Base-by-base conservation (phyloP, 2,329 filamentous ascomycete genomes). In the Tympanopsis confertula region DNA sequence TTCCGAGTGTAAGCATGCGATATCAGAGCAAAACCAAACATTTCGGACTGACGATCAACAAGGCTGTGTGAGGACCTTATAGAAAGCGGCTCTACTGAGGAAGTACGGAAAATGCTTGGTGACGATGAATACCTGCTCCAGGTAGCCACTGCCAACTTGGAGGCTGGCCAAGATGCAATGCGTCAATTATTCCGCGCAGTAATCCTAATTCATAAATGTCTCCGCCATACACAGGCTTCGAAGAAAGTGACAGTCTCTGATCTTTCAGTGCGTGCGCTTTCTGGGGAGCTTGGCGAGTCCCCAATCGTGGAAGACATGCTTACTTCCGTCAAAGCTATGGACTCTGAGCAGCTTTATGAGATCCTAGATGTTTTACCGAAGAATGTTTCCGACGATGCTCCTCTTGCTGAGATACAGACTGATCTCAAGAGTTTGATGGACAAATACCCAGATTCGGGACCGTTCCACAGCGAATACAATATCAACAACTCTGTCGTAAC, bases 401-500 rank as follows among this genome's bases (percentile, higher is more conserved):
- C 10, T 12, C 7, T 33, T 10, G 19, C 39, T 20, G 39, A 45
- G 13, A 46, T 59, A 14, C 44, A 49, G 36, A 30, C 45, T 17
- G 47, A 56, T 19, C 45, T 63, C 5, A 38, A 44, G 5, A 40
- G 35, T 5, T 38, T 62, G 15, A 28, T 56, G 4, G 41, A 50
- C 29, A 41, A 41, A 14, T 47, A 53, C 32, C 30, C 45, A 14
- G 45, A 48, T 35, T 26, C 43, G 4, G 47, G 44, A n/a, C 52
- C 57, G 2, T 55, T 78, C 3, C 62, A 67, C 35, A 75, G 66
- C 44, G 67, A 68, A 46, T 63, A 75, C 45, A 69, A 74, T 44
- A 54, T 69, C 33, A 63, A 62, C 30, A 66, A 68, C 45, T 65
- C 68, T 4, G 67, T 65, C 14, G 52, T 73, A 4, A 61, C 69